These are phyloP conservation scores for Fusarium sp. DNA, from an alignment of 2,329 filamentous ascomycete genomes.

Conservation along the genomic window DNA sequence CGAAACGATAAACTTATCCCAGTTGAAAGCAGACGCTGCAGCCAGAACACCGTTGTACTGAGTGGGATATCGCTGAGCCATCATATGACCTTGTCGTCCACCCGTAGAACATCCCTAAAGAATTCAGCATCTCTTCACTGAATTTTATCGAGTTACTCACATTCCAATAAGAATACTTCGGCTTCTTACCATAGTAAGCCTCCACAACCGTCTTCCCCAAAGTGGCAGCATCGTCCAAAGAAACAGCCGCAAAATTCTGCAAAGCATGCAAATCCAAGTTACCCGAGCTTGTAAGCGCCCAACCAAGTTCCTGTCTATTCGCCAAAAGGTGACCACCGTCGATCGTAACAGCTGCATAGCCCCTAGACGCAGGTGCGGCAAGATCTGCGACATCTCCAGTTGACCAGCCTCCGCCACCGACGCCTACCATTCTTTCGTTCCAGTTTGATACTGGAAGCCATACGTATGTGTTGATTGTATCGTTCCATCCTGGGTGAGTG, in stretches of 20 bases:
- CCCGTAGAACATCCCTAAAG: conserved; percentile 61
- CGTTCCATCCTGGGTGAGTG: conserved; percentile 31
- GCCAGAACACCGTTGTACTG: conserved; percentile 66
- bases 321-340: conserved; percentile 18
- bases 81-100: conserved; percentile 65
- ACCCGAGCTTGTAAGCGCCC: conserved; percentile 33
- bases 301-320: neutral
- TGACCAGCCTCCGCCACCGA: conserved; percentile 30
- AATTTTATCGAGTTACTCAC: conserved; percentile 26
- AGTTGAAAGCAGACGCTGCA: conserved; percentile 57
- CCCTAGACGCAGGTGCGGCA: conserved; percentile 1
- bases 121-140: neutral
- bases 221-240: conserved; percentile 50
- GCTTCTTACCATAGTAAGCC: conserved; percentile 52
- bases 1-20: conserved; percentile 41
- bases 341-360: conserved; percentile 20
- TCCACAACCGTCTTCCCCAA: conserved; percentile 56
- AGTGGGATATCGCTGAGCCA: conserved; percentile 62
- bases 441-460: conserved; percentile 22
- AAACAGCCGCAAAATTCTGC: conserved; percentile 44
- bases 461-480: conserved; percentile 19
- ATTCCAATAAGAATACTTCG: conserved; percentile 59
- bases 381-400: conserved; percentile 4
- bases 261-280: conserved; percentile 43
- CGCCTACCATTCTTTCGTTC: conserved; percentile 30